These are phyloP conservation scores for Dactylellina leptospora DNA, from an alignment of 2,329 filamentous ascomycete species.

Conservation along the genomic window DNA sequence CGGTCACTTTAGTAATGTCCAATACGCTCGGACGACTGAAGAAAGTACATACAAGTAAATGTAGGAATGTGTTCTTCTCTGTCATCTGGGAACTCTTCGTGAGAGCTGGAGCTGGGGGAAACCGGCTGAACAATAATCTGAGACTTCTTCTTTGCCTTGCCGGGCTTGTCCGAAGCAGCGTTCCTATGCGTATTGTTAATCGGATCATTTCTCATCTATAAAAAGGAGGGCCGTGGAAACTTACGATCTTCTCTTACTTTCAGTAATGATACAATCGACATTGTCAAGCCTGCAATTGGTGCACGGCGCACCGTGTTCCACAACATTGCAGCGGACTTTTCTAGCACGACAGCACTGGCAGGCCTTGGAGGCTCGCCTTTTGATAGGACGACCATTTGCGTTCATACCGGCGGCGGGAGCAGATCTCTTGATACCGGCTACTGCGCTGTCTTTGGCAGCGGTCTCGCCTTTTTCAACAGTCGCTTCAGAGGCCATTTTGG, in stretches of 20 bases:
- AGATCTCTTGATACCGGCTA: constrained; percentile 65
- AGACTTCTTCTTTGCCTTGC: constrained; percentile 51
- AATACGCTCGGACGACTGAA: background rate
- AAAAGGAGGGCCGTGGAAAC: constrained; percentile 61
- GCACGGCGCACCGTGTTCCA: constrained; percentile 83
- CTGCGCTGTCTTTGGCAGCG: constrained; percentile 11
- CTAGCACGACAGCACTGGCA: constrained; percentile 87
- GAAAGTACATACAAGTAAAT: constrained; percentile 42
- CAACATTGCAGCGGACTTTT: constrained; percentile 93
- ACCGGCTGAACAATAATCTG: constrained; percentile 49
- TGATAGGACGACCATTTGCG: constrained; percentile 68
- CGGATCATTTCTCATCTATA: background rate
- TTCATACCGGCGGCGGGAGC: constrained; percentile 67
- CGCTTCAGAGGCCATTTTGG: constrained; percentile 32
- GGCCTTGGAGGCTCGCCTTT: constrained; percentile 87
- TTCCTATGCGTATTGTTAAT: constrained; percentile 22
- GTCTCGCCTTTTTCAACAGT: constrained; percentile 18
- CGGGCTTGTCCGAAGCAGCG: constrained; percentile 43
- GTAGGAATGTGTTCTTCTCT: constrained; percentile 49
- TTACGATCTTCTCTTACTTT: constrained; percentile 87
- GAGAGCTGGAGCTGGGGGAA: constrained; percentile 48
- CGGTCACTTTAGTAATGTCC: background rate
- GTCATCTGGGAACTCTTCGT: constrained; percentile 45
- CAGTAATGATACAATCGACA: constrained; percentile 77
- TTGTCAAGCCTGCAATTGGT: constrained; percentile 86